Conservation (phyloP, 1,139 yeast genomes). For the Kodamaea sp. region DNA sequence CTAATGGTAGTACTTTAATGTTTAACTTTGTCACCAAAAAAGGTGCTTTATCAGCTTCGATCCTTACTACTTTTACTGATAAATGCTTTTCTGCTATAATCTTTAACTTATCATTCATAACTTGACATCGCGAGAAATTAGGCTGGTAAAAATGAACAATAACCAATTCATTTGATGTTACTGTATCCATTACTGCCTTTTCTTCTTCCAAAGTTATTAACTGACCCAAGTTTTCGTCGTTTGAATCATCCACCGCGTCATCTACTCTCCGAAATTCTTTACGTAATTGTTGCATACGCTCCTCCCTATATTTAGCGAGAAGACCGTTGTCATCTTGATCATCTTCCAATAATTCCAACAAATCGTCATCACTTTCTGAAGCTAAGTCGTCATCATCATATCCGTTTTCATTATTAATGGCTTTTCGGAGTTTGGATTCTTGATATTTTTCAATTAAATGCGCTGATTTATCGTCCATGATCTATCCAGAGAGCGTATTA, state of each 20-base stretch:
- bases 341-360: conserved; percentile 28
- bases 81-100: conserved; percentile 54
- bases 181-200: conserved; percentile 51
- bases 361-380: conserved; percentile 25
- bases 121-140: conserved; percentile 54
- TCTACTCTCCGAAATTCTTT: conserved; percentile 42
- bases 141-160: conserved; percentile 67
- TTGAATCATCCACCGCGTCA: conserved; percentile 23
- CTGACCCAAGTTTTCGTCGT: conserved; percentile 40
- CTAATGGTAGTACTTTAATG: conserved; percentile 68
- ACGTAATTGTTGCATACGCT: conserved; percentile 46
- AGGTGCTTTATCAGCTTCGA: conserved; percentile 67
- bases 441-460: conserved; percentile 40
- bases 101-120: conserved; percentile 51
- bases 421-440: conserved; percentile 26
- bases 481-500: conserved; percentile 1
- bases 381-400: conserved; percentile 34
- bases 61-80: conserved; percentile 49
- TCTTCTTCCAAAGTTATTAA: conserved; percentile 45
- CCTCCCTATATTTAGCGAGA: conserved; percentile 41
- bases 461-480: conserved; percentile 33
- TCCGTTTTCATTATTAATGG: conserved; percentile 18
- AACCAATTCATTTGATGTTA: conserved; percentile 40
- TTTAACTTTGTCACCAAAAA: conserved; percentile 62
- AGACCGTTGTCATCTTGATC: conserved; percentile 33